Evolutionary conservation across 2,329 filamentous ascomycete species (phyloP).

Genomic region (Pseudogymnoascus sp.): DNA sequence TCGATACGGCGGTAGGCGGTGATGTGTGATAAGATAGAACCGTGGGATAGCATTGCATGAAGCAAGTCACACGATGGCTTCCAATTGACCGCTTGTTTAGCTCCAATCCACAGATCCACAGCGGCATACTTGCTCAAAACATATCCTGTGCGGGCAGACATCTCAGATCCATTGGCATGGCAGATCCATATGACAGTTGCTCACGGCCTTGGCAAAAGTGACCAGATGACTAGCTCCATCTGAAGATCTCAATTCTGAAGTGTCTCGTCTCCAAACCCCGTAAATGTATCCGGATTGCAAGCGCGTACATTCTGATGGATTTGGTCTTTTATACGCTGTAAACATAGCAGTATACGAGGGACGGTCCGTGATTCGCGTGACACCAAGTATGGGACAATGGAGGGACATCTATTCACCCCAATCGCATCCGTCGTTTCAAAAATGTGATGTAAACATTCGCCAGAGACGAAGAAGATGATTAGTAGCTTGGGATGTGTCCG

Average conservation of each 20-base stretch:
- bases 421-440: not conserved
- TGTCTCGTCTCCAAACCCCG: not conserved
- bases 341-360: not conserved
- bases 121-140: not conserved
- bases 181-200: not conserved
- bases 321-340: not conserved
- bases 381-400: not conserved
- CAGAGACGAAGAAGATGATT: not conserved
- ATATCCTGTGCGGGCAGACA: not conserved
- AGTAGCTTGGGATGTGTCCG: not conserved
- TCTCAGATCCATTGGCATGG: not conserved
- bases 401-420: not conserved
- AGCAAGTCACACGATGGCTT: not conserved
- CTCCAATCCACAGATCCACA: not conserved
- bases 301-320: not conserved
- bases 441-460: not conserved
- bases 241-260: not conserved
- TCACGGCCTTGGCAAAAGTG: not conserved
- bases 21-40: slow-evolving; percentile 4
- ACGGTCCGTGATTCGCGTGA: not conserved
- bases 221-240: not conserved
- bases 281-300: not conserved
- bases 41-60: not conserved
- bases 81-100: not conserved
- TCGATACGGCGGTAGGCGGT: not conserved